phyloP scores from a whole-genome alignment of 768 basidiomycete genomes.

The Scleroderma citrinum region DNA sequence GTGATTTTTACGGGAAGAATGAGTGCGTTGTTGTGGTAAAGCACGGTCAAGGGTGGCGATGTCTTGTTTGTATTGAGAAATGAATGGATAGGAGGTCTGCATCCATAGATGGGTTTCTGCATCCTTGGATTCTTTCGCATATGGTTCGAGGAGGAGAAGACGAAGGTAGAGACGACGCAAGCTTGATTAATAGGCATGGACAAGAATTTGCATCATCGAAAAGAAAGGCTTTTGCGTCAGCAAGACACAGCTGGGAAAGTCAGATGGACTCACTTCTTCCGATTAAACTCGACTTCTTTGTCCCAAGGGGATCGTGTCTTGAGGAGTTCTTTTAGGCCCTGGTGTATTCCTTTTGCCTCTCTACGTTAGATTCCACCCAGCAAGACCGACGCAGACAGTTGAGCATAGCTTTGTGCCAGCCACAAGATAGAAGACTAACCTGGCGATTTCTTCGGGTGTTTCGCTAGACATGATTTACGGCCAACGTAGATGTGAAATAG shows the following conservation, averaged over 20 bases:
- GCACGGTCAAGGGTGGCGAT: slow-evolving; percentile 61
- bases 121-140: slow-evolving; percentile 69
- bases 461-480: slow-evolving; percentile 19
- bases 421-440: slow-evolving; percentile 14
- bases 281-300: slow-evolving; percentile 78
- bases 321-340: slow-evolving; percentile 68
- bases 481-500: background rate
- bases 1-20: slow-evolving; percentile 20
- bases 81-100: slow-evolving; percentile 85
- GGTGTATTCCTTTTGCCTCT: slow-evolving; percentile 73
- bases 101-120: slow-evolving; percentile 86
- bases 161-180: slow-evolving; percentile 66
- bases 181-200: slow-evolving; percentile 29
- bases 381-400: background rate
- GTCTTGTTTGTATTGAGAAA: slow-evolving; percentile 73
- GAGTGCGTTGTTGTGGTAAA: slow-evolving; percentile 24
- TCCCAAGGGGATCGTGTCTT: slow-evolving; percentile 76
- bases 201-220: slow-evolving; percentile 5
- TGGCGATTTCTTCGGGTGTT: slow-evolving; percentile 33
- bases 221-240: slow-evolving; percentile 3
- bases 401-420: background rate
- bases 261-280: slow-evolving; percentile 65
- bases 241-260: slow-evolving; percentile 4
- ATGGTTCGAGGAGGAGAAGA: slow-evolving; percentile 63
- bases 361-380: slow-evolving; percentile 33